Evolutionary conservation across 2,329 filamentous ascomycete genomes (phyloP), one percentile per base, ranked within the genome.

Genomic region (Neoascochyta sp.): DNA sequence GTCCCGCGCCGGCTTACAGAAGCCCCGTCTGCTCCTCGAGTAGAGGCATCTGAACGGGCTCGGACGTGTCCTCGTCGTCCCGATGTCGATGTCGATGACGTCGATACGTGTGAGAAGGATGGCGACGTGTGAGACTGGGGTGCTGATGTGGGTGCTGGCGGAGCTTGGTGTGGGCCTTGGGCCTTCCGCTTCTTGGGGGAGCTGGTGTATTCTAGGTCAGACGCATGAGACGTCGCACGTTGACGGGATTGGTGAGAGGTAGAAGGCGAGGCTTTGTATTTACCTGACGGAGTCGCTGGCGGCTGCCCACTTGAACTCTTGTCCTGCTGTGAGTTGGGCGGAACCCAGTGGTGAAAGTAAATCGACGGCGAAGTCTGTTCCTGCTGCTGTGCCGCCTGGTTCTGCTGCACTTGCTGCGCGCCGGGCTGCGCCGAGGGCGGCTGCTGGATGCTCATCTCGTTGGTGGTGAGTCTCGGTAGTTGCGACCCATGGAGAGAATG

Each of bases 321-420:
- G 31, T 69, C 73, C 43, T 71, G 69, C 62, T 84, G 75, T 41
- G 78, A 75, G 13, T 73, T 75, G 9, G 88, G 88, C 24, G 88
- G 88, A 37, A 90, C 84, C 87, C 88, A 95, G 58, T 94, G 86
- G 56, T 94, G 86, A 60, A 95, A 95, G 62, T 86, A 92, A 26
- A 94, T 84, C 13, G 81, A 83, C 0, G 83, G 80, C 22, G 83
- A 86, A 11, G 78, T 74, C 42, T 81, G 71, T 24, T 76, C 65
- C 49, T 80, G 77, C 36, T n/a, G n/a, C n/a, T 75, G 73, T 24
- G 70, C 64, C 6, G 69, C 64, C 32, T 78, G 73, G 21, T 65
- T 62, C 34, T 68, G n/a, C n/a, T n/a, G 66, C 22, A 65, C 40
- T 26, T 66, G 66, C 37, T 69, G 67, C 37, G 54, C 52, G 39